Conservation (phyloP, 2,329 filamentous ascomycete genomes). For the Venturia oleaginea region DNA sequence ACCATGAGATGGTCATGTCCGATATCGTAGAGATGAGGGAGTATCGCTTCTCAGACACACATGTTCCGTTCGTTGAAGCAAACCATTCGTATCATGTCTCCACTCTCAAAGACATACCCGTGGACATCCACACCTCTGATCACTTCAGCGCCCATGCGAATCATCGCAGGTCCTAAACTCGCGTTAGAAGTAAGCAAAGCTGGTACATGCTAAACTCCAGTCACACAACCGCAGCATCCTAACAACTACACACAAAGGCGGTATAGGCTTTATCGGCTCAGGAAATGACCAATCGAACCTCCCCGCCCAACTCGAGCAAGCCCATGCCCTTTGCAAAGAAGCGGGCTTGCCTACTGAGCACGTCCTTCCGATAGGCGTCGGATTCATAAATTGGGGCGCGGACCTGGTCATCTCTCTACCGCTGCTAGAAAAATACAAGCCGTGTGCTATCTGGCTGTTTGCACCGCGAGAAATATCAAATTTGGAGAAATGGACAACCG, state of each 20-base stretch:
- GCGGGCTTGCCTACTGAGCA: constrained; percentile 11
- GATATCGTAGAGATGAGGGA: background rate
- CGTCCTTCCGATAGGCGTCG: constrained; percentile 47
- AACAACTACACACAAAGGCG: constrained; percentile 23
- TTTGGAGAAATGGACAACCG: constrained; percentile 24
- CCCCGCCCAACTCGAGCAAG: constrained; percentile 21
- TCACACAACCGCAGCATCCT: background rate
- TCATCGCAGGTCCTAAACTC: constrained; percentile 47
- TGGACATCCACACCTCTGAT: constrained; percentile 53
- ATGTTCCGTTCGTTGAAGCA: background rate
- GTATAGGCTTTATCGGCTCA: constrained; percentile 38
- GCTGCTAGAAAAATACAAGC: constrained; percentile 43
- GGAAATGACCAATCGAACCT: constrained; percentile 33
- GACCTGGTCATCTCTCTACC: constrained; percentile 38
- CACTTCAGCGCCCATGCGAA: constrained; percentile 58
- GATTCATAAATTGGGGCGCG: constrained; percentile 50
- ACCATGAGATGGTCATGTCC: background rate
- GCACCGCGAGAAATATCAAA: constrained; percentile 42
- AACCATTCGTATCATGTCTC: background rate
- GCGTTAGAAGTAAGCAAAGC: constrained; percentile 51
- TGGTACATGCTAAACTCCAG: constrained; percentile 24
- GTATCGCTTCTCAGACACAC: background rate
- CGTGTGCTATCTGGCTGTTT: constrained; percentile 59
- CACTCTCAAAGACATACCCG: constrained; percentile 35
- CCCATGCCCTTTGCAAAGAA: constrained; percentile 17